These are phyloP conservation scores for Calophaca sinica DNA, from an alignment of 306 rosid species.

Conservation along the genomic window DNA sequence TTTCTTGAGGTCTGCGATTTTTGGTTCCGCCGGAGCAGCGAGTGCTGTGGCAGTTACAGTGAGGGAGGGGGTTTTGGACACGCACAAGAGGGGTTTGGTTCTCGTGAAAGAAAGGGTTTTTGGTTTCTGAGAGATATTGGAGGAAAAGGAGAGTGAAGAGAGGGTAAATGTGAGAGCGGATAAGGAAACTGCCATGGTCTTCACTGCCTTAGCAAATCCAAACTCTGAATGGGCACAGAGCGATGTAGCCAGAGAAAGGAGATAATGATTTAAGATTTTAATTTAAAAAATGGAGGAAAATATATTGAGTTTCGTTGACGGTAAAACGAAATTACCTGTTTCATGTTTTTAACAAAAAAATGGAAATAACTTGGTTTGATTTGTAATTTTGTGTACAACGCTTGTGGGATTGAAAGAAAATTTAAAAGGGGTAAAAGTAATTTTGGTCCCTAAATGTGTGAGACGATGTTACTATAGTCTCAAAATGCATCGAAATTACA, in stretches of 20 bases:
- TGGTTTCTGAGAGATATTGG: slow-evolving; percentile 65
- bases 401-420: too few species aligned
- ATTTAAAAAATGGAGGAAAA: background rate
- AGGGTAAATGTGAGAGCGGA: slow-evolving; percentile 65
- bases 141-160: slow-evolving; percentile 87
- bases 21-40: slow-evolving; percentile 57
- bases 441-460: too few species aligned
- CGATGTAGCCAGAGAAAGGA: slow-evolving; percentile 7
- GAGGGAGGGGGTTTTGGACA: slow-evolving; percentile 47
- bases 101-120: slow-evolving; percentile 46
- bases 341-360: too few species aligned
- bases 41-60: slow-evolving; percentile 62
- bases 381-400: too few species aligned
- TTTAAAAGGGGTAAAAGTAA: too few species aligned
- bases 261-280: slow-evolving; percentile 41
- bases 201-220: background rate
- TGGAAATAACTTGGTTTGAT: too few species aligned
- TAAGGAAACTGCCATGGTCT: slow-evolving; percentile 66
- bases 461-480: too few species aligned
- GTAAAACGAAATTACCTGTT: too few species aligned
- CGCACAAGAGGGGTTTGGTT: slow-evolving; percentile 45
- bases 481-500: too few species aligned
- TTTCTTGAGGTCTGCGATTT: slow-evolving; percentile 67
- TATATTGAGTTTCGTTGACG: too few species aligned
- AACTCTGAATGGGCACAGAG: background rate